phyloP scores from a whole-genome alignment of 345 rosid species.

The Citrus hindsii region DNA sequence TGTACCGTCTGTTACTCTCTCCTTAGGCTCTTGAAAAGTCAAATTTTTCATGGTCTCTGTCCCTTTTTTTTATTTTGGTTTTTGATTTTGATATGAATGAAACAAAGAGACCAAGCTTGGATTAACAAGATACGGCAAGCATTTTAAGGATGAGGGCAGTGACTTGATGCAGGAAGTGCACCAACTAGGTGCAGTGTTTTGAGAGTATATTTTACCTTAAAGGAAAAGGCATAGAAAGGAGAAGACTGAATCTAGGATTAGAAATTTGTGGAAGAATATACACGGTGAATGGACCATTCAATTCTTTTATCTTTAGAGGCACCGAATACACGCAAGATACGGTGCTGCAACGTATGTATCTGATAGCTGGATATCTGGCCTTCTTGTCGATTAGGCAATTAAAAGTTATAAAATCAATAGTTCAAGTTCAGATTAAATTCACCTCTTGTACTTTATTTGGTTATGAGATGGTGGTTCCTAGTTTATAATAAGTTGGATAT shows the following conservation, averaged over 20 bases:
- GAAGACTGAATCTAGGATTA: background rate
- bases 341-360: constrained; percentile 6
- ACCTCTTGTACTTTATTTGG: background rate
- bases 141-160: background rate
- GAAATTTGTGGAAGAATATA: constrained; percentile 4
- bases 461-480: background rate
- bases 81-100: background rate
- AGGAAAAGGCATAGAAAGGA: background rate
- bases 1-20: constrained; percentile 6
- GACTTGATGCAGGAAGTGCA: background rate
- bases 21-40: constrained; percentile 4
- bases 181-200: background rate
- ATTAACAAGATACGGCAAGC: background rate
- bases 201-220: background rate
- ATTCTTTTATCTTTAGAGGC: constrained; percentile 8
- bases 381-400: background rate
- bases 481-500: background rate
- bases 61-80: too few species aligned
- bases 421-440: background rate
- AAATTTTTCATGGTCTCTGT: constrained; percentile 9
- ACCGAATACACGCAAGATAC: constrained; percentile 10
- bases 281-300: background rate
- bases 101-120: background rate
- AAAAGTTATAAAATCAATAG: background rate
- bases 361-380: constrained; percentile 20